A percentile compares a stretch with the other conserved stretches of the same genome.
phyloP scores from a whole-genome alignment of 371 early-diverging fungal genomes.

The Racocetra persica region DNA sequence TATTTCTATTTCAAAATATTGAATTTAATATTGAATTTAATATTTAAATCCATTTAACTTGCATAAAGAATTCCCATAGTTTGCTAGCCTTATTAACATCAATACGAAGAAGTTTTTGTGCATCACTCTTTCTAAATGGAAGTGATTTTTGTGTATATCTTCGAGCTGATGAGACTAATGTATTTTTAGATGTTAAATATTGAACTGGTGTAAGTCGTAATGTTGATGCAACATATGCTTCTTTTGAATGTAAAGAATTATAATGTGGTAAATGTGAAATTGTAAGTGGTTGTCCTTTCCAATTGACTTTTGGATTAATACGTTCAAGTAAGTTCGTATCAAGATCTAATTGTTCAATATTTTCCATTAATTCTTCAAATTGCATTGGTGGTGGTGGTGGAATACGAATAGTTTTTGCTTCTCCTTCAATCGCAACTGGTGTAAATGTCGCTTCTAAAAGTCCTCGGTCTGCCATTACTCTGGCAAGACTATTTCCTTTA shows the following conservation, averaged over 20 bases:
- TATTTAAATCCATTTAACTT: conserved; percentile 58
- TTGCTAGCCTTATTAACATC: conserved; percentile 80
- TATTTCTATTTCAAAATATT: no score
- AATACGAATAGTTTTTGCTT: conserved; percentile 1
- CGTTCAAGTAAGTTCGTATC: background rate
- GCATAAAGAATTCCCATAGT: conserved; percentile 68
- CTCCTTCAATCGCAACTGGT: background rate
- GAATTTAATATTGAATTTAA: no score
- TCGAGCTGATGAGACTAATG: conserved; percentile 30
- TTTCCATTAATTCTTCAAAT: conserved; percentile 28
- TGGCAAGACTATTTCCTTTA: conserved; percentile 35
- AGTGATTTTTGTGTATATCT: conserved; percentile 23
- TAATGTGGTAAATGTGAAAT: conserved; percentile 38
- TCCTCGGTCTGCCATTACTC: conserved; percentile 42
- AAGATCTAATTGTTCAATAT: conserved; percentile 9
- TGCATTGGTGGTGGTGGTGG: conserved; percentile 36
- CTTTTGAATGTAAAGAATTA: conserved; percentile 24
- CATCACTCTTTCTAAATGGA: conserved; percentile 73
- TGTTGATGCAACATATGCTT: conserved; percentile 35
- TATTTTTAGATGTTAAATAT: conserved; percentile 40
- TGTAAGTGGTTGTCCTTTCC: conserved; percentile 37
- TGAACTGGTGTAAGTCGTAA: conserved; percentile 41
- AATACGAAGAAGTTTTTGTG: conserved; percentile 72
- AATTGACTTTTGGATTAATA: conserved; percentile 13
- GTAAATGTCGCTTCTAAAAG: background rate